Evolutionary conservation across 345 rosid genomes (phyloP), one percentile per base, ranked within the genome.

Genomic region (rapeseed (Brassica napus)): DNA sequence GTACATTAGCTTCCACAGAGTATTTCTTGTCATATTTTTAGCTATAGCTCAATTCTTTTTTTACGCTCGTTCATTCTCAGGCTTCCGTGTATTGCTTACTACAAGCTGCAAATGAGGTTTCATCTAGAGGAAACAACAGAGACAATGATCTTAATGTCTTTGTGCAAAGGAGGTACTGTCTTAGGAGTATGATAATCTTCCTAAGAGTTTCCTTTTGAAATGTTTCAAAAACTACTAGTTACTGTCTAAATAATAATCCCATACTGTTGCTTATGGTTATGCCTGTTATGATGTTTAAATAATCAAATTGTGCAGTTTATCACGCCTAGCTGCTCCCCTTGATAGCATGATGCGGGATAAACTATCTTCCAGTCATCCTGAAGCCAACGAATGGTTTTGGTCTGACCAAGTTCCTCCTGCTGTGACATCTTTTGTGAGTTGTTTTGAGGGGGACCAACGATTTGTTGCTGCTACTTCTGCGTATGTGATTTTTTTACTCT

Each of bases 321-420:
- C 84, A 14, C 90, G 92, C 78, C 93, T 82, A 79, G 86, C 89
- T 86, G 90, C 94, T 82, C 90, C 92, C 14, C 81, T 95, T 68
- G 96, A 93, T 85, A 88, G 90, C 83, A 82, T 85, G 83, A 93
- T 95, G 81, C 87, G 91, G 87, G 96, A 91, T 42, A 85, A 95
- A 80, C 81, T 93, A 68, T 89, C 91, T 58, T 87, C 86, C 77
- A 93, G 91, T 79, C 91, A 89, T 61, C 88, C 93, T 79, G 92
- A 90, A 81, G 87, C 86, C 55, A 86, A 83, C 74, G 93, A 91
- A n/a, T 86, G 96, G 98, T 89, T 94, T 81, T 94, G 88, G 92
- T 84, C 94, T 32, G 91, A 89, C 83, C 94, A 89, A 80, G 82
- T 90, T 71, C 98, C 98, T 34, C 63, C 74, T 35, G 88, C 81